These are phyloP conservation scores for Nidularia pulvinata DNA, from an alignment of 768 basidiomycete species.

Conservation along the genomic window DNA sequence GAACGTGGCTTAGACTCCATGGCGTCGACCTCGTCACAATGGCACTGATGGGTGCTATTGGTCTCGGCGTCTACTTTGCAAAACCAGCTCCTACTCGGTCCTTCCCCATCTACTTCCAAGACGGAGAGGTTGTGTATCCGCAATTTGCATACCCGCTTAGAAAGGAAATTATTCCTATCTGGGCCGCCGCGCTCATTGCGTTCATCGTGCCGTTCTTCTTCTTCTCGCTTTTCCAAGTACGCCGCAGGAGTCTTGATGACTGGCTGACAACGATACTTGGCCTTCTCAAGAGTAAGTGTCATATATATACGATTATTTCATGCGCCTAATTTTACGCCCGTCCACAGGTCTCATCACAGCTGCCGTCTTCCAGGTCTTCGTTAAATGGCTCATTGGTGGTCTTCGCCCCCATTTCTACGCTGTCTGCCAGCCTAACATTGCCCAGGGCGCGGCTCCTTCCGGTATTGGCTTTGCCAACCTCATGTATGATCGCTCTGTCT, in stretches of 20 bases:
- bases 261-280: conserved; percentile 53
- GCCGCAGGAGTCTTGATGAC: conserved; percentile 42
- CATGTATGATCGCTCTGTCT: conserved; percentile 52
- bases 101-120: conserved; percentile 41
- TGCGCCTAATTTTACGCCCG: conserved; percentile 21
- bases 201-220: conserved; percentile 57
- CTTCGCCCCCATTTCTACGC: conserved; percentile 51
- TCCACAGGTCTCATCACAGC: conserved; percentile 24
- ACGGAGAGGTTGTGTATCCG: conserved; percentile 52
- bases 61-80: conserved; percentile 52
- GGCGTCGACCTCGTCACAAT: conserved; percentile 53
- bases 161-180: conserved; percentile 56
- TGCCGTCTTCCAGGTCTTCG: conserved; percentile 40
- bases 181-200: conserved; percentile 47
- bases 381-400: conserved; percentile 56
- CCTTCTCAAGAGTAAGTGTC: conserved; percentile 47
- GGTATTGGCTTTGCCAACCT: conserved; percentile 46
- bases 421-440: conserved; percentile 47
- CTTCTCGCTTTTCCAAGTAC: conserved; percentile 52
- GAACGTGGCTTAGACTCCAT: conserved; percentile 44
- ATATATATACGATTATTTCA: conserved; percentile 28
- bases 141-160: conserved; percentile 49
- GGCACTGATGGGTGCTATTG: conserved; percentile 55
- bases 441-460: conserved; percentile 16
- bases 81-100: conserved; percentile 41